phyloP scores from a whole-genome alignment of 345 rosid genomes.

The Eucalyptus pauciflora region DNA sequence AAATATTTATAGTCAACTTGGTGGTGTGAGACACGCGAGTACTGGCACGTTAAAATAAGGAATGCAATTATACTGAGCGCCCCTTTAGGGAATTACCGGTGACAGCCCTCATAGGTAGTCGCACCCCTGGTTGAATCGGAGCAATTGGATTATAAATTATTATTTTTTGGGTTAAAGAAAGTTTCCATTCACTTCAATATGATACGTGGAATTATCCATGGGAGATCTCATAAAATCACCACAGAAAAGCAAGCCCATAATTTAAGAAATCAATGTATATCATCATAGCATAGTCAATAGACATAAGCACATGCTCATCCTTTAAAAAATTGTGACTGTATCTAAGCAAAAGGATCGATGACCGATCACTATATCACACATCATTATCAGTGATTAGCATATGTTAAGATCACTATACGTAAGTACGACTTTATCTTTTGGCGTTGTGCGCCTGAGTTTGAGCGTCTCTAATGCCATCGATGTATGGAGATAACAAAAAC shows the following conservation, averaged over 20 bases:
- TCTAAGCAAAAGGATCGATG: background rate
- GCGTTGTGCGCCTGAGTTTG: background rate
- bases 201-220: background rate
- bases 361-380: background rate
- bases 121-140: too few species aligned
- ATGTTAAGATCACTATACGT: background rate
- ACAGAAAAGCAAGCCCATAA: background rate
- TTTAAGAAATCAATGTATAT: background rate
- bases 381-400: background rate
- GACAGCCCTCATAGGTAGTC: too few species aligned
- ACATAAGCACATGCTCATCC: background rate
- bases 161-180: background rate
- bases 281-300: background rate
- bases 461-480: background rate
- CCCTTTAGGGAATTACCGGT: too few species aligned
- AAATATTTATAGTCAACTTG: too few species aligned
- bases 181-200: background rate
- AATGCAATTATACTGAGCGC: fast-evolving
- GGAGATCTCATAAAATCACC: background rate
- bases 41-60: fast-evolving
- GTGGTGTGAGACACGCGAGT: too few species aligned
- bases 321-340: background rate
- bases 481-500: background rate
- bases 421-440: background rate
- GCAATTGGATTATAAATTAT: background rate